Percentiles rank a stretch among this genome's conserved stretches.
phyloP scores from a whole-genome alignment of 2,329 filamentous ascomycete species.

The Coniochaeta sp. region DNA sequence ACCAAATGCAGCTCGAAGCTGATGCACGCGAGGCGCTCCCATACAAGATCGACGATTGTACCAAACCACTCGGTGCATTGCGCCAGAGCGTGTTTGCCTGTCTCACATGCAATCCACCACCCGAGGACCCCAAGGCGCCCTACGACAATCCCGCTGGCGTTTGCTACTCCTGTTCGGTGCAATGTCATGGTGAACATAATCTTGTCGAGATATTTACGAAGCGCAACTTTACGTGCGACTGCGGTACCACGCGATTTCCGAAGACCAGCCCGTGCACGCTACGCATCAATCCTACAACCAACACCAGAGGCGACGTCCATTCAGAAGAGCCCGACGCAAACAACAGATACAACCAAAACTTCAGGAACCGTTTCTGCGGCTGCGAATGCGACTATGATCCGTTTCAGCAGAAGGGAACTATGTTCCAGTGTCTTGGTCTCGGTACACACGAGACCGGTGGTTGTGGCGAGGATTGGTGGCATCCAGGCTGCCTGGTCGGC shows the following conservation, averaged over 20 bases:
- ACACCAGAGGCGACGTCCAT: slow-evolving; percentile 67
- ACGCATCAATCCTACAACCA: slow-evolving; percentile 64
- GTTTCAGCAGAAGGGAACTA: slow-evolving; percentile 84
- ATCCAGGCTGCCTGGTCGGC: slow-evolving; percentile 85
- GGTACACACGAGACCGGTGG: slow-evolving; percentile 74
- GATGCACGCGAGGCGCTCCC: slow-evolving; percentile 93
- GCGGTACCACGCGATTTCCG: slow-evolving; percentile 76
- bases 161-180: slow-evolving; percentile 94
- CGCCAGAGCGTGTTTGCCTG: slow-evolving; percentile 89
- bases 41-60: slow-evolving; percentile 93
- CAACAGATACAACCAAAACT: slow-evolving; percentile 96
- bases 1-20: slow-evolving; percentile 83
- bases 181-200: slow-evolving; percentile 91
- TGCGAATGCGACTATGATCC: slow-evolving; percentile 86
- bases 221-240: slow-evolving; percentile 93
- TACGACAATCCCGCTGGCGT: slow-evolving; percentile 67
- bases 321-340: slow-evolving; percentile 63
- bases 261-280: slow-evolving; percentile 66
- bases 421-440: slow-evolving; percentile 93
- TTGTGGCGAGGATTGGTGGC: slow-evolving; percentile 97
- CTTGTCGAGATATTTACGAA: slow-evolving; percentile 95
- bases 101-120: slow-evolving; percentile 83
- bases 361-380: slow-evolving; percentile 83
- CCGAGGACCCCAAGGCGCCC: slow-evolving; percentile 50
- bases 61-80: slow-evolving; percentile 78